phyloP scores from a whole-genome alignment of 176 grass and related monocot genomes.

The Hordeum vulgare region MorexV3_pseudomolecules_assembly NC_058520.1:493381094-493381593 shows the following conservation, averaged over 20 bases:
- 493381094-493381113: conserved; percentile 17
- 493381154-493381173: not conserved
- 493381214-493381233: not conserved
- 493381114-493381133: conserved; percentile 22
- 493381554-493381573: not conserved
- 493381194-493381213: not conserved
- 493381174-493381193: not conserved
- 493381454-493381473: not conserved
- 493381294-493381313: not conserved
- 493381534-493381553: not conserved
- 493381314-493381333: not conserved
- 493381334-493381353: no score
- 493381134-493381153: not conserved
- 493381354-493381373: no score
- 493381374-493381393: not conserved
- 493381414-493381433: not conserved
- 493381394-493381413: not conserved
- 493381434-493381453: not conserved
- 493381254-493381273: not conserved
- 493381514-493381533: not conserved
- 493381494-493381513: conserved; percentile 2
- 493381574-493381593: not conserved
- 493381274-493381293: not conserved
- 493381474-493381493: not conserved
- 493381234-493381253: not conserved